Base-by-base conservation (phyloP, 768 basidiomycete species). In the Suillus subluteus region DNA sequence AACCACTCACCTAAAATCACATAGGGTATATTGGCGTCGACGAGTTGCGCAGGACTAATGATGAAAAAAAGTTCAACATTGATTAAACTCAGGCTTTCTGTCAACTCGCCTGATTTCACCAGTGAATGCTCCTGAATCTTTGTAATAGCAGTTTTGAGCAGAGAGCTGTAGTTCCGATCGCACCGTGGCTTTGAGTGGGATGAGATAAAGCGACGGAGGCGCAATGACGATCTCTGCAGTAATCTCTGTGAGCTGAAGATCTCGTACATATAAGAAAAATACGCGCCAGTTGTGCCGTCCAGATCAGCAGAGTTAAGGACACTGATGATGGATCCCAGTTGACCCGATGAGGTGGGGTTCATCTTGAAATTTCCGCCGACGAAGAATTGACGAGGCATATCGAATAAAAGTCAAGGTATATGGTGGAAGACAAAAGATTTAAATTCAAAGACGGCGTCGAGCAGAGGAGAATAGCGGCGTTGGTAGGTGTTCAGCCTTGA, bases 311-410 rank as follows among this genome's bases (percentile, higher is more conserved):
- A 79, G 82, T 98, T 98, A 63, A 99, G 81, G 59, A 82, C 75
- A 62, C 87, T 79, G 71, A 94, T 79, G 73, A 99, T 86, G 54
- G 82, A 79, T 69, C 81, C 81, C 78, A 91, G 90, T 71, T 88
- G 84, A 69, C 84, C 83, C 69, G 82, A 82, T 44, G 89, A 86
- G 66, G 82, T 82, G 37, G 92, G 92, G 83, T 98, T 97, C 90
- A 99, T 91, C 85, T 98, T 99, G 88, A 97, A 98, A 87, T 99
- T 98, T 38, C 96, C 94, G 69, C 97, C 97, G 73, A 94, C 95
- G 76, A 98, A 96, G 83, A 96, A 97, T 78, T 88, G 82, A 75
- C 95, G 94, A 68, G 90, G 66, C 92, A 92, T 91, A 62, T 69
- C 76, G 71, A 50, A 16, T 54, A 7, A 35, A 6, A 44, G 23